Evolutionary conservation across 208 protist species (phyloP).

Genomic region (Vickermania spadyakhi): DNA sequence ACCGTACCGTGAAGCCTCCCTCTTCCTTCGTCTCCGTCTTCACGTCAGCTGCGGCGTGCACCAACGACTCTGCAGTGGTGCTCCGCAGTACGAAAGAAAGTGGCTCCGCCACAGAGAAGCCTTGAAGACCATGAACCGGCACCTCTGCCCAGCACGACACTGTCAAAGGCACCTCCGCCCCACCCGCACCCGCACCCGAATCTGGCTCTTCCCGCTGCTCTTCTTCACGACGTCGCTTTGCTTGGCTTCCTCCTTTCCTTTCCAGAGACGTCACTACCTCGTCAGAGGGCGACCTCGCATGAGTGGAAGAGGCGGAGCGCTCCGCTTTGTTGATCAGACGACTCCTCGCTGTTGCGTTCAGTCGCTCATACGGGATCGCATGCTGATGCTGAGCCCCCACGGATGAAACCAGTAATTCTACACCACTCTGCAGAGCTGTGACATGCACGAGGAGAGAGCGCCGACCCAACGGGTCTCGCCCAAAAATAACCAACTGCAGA

Average conservation of each 20-base stretch:
- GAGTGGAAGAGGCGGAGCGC: no score
- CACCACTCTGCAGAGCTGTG: constrained; percentile 9
- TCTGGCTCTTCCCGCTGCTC: no score
- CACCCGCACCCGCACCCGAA: neutral
- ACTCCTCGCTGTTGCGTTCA: neutral
- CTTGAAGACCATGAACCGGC: constrained; percentile 51
- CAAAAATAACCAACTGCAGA: constrained; percentile 69
- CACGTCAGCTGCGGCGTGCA: no score
- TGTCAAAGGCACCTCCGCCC: neutral
- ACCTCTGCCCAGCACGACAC: constrained; percentile 55
- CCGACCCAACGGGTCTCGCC: constrained; percentile 82
- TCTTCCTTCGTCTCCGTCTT: no score
- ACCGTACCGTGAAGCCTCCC: no score
- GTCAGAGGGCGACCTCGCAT: no score
- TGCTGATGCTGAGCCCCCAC: constrained; percentile 42
- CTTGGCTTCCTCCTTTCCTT: no score
- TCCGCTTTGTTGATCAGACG: neutral
- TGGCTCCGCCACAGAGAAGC: constrained; percentile 10
- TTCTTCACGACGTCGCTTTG: no score
- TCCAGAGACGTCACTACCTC: no score
- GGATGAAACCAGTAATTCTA: constrained; percentile 67
- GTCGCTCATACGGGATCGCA: neutral
- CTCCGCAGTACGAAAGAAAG: no score
- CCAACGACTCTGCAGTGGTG: no score
- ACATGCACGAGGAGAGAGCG: constrained; percentile 74